Evolutionary conservation across 805 yeast species (phyloP), one percentile per base, ranked within the genome.

Genomic region (Yarrowia divulgata): DNA sequence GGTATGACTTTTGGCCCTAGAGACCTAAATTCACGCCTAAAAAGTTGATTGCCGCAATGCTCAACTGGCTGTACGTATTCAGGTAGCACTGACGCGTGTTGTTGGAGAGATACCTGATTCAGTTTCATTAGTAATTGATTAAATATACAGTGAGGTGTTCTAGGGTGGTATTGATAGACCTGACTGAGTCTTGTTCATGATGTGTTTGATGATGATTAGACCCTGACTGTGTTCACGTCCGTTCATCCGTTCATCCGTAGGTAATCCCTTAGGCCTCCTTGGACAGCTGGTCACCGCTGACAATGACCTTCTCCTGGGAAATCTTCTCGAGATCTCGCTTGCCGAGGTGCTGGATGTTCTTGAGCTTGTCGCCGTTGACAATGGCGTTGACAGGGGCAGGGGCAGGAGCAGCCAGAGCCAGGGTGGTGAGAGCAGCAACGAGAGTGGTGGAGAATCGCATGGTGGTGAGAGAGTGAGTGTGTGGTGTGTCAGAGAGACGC

Each of bases 401-500:
- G 7, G 66, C 52, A 34, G 66, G 66, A 18, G 66, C 66, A 45
- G 66, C 66, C 9, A 60, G 40, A 7, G 52, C 66, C 32, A 60
- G 18, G 12, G 66, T 3, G 14, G 52, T 3, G 34, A 45, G 40
- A 18, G 66, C 32, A 14, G 52, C 40, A 43, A 58, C 10, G 66
- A 42, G 29, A 16, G 46, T 14, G 52, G 34, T 32, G 18, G 66
- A 43, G 19, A 60, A 8, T n/a, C 46, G 45, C 66, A 60, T 60
- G 18, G 32, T 45, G 34, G 8, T 16, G 23, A 10, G 39, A 34
- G 52, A 23, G 43, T 5, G 10, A 7, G 9, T 1, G 12, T 8
- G 46, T 12, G 40, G 13, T 39, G 40, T 10, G 40, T 10, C 10
- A 18, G 29, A 10, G 19, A n/a, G 16, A 18, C 43, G 14, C 12